These are phyloP conservation scores for Paxillus rubicundulus DNA, from an alignment of 768 basidiomycete species.

Conservation along the genomic window DNA sequence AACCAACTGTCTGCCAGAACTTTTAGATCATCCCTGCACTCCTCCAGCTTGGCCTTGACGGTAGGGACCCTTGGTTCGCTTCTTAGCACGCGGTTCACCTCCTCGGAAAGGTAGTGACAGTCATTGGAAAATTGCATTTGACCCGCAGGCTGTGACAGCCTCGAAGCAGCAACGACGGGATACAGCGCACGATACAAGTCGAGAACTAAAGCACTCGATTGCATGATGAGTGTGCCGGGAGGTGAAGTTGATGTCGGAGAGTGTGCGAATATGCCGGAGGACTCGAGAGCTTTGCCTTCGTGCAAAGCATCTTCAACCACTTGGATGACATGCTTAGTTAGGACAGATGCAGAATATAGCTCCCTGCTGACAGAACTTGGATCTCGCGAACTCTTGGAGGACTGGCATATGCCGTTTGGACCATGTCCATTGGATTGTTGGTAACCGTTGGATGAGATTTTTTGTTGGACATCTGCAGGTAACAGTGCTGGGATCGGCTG, in stretches of 20 bases:
- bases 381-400: constrained; percentile 18
- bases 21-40: constrained; percentile 49
- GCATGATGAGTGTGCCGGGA: constrained; percentile 56
- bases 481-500: constrained; percentile 37
- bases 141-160: constrained; percentile 49
- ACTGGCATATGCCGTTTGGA: constrained; percentile 13
- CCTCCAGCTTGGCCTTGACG: constrained; percentile 48
- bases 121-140: constrained; percentile 83
- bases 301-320: constrained; percentile 60
- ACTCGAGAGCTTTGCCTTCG: constrained; percentile 64
- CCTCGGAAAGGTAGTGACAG: constrained; percentile 60
- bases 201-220: constrained; percentile 62
- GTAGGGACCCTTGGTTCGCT: constrained; percentile 27
- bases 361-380: constrained; percentile 37
- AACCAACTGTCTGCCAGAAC: constrained; percentile 68
- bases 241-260: constrained; percentile 27
- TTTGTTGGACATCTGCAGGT: constrained; percentile 57
- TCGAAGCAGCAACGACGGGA: constrained; percentile 55
- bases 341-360: constrained; percentile 56
- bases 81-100: constrained; percentile 34
- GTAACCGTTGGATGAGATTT: constrained; percentile 29
- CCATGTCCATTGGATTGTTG: constrained; percentile 23
- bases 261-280: constrained; percentile 51
- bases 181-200: constrained; percentile 81
- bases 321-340: constrained; percentile 50